A percentile compares a stretch with the other conserved stretches of the same genome.
phyloP scores from a whole-genome alignment of 768 basidiomycete genomes.

The Trametes cingulata region DNA sequence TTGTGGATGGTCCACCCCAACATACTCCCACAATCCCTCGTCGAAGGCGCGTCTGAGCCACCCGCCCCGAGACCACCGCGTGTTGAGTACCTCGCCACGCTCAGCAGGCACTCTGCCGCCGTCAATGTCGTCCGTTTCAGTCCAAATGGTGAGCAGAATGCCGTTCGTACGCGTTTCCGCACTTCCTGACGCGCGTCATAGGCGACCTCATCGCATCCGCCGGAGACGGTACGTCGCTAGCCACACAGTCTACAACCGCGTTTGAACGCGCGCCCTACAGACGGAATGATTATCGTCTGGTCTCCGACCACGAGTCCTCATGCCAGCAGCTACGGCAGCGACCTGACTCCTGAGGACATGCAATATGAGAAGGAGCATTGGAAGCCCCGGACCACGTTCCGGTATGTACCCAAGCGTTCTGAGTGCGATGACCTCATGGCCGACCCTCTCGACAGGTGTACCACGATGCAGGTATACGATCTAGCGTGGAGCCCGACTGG shows the following conservation, averaged over 20 bases:
- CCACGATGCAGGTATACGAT: constrained; percentile 96
- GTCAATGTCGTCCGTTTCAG: constrained; percentile 97
- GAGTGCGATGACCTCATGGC: neutral
- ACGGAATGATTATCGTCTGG: constrained; percentile 98
- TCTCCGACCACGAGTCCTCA: constrained; percentile 76
- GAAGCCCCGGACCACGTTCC: constrained; percentile 84
- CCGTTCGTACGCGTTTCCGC: neutral
- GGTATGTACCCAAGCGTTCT: constrained; percentile 47
- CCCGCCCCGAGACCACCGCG: constrained; percentile 65
- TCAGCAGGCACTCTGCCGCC: constrained; percentile 88
- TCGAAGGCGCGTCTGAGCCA: constrained; percentile 41
- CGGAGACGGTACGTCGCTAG: constrained; percentile 77
- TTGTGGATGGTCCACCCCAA: constrained; percentile 96
- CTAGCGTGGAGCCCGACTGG: constrained; percentile 96
- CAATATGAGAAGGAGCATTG: constrained; percentile 94
- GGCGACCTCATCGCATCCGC: constrained; percentile 94
- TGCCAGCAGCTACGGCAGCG: constrained; percentile 77
- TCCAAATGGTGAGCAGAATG: constrained; percentile 71
- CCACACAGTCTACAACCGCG: constrained; percentile 1
- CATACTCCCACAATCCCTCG: constrained; percentile 66
- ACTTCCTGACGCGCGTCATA: constrained; percentile 33
- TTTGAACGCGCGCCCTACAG: constrained; percentile 41
- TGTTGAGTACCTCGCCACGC: constrained; percentile 94
- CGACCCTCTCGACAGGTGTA: constrained; percentile 58
- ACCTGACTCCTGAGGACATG: constrained; percentile 72